phyloP scores from a whole-genome alignment of 345 rosid genomes.

The Pistacia integerrima region DNA sequence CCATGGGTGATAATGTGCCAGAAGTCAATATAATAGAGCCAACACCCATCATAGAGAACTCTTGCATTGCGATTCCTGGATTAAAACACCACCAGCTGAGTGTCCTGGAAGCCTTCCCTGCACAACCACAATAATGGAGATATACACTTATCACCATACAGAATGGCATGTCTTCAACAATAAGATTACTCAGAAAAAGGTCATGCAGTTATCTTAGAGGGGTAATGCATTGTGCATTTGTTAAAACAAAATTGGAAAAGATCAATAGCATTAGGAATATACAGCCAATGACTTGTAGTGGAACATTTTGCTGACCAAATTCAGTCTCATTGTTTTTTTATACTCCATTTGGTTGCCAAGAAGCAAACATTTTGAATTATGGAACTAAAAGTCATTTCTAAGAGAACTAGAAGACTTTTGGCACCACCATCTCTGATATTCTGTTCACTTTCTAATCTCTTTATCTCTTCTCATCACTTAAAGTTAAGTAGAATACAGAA shows the following conservation, averaged over 20 bases:
- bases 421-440: not conserved
- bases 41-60: slow-evolving; percentile 68
- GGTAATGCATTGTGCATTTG: not conserved
- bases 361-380: not conserved
- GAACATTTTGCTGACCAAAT: not conserved
- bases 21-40: slow-evolving; percentile 91
- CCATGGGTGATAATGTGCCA: slow-evolving; percentile 96
- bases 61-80: slow-evolving; percentile 96
- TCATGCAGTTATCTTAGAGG: not conserved
- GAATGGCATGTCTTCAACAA: slow-evolving; percentile 5
- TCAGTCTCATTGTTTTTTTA: not conserved
- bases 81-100: slow-evolving; percentile 99
- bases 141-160: not conserved
- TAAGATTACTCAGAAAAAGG: not conserved
- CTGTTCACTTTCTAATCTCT: not conserved
- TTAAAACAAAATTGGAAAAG: not conserved
- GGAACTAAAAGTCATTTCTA: not conserved
- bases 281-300: not conserved
- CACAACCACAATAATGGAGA: slow-evolving; percentile 26
- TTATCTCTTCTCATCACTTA: not conserved
- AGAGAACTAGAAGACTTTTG: not conserved
- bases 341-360: not conserved
- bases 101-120: slow-evolving; percentile 81
- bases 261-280: not conserved
- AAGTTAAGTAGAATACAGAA: not conserved